Base-by-base conservation (phyloP, 129 eudicot genomes). In the Flaveria linearis region DNA sequence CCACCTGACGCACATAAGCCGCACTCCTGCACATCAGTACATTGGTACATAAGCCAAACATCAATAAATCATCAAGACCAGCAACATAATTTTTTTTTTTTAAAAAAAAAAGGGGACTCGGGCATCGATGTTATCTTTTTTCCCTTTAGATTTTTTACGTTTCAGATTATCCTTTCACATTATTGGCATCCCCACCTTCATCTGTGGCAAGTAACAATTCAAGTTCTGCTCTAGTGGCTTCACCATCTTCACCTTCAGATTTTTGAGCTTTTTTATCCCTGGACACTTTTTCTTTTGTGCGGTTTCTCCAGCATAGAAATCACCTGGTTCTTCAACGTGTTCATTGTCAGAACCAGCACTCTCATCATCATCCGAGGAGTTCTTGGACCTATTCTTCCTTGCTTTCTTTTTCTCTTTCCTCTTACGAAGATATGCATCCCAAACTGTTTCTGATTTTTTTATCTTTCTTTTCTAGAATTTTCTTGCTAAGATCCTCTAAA, bases 141-240 rank as follows among this genome's bases (percentile, higher is more conserved):
- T 89, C 53, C 90, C 92, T 82, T 89, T 94, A 30, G 71, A 47
- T 68, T 87, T 94, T 30, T 84, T 91, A 63, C 78, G 90, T 78
- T 91, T 91, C 75, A 94, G 51, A 69, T 89, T 94, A 94, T 47
- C 99, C 99, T 83, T 87, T 94, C 75, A 91, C 39, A 39, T 83
- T 83, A 61, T 83, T 82, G 56, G 81, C 70, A 55, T 87, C 87
- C 69, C 72, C 83, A 30, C 88, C 93, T 23, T 84, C 85, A 58
- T 83, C 93, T 81, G 91, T 96, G 12, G 96, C 96, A 69, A 88
- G 86, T 74, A 94, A 77, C 47, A 94, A 76, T 82, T 94, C 99
- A 70, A 94, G 99, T 87, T 94, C 99, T 41, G 92, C 99, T 73
- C 76, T 83, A 79, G 87, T 94, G 41, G 96, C 97, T 83, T 80